Evolutionary conservation across 2,329 filamentous ascomycete species (phyloP).

Genomic region (Aurifilum marmelostoma): DNA sequence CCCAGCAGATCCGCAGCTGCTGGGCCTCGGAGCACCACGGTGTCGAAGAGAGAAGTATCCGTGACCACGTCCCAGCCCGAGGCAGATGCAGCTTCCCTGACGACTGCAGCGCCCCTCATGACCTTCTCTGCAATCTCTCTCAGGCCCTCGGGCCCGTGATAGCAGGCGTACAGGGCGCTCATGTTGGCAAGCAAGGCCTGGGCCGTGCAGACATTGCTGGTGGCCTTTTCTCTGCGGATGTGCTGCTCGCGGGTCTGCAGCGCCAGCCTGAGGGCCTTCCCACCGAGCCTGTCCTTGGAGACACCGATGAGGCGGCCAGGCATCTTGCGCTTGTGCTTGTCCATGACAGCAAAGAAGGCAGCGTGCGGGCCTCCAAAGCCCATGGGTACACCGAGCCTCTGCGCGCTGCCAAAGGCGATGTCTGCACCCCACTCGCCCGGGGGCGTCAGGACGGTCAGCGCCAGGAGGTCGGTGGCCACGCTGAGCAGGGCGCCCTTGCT

Average conservation of each 20-base stretch:
- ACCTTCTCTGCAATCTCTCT: conserved; percentile 81
- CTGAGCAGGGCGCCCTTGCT: conserved; percentile 77
- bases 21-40: conserved; percentile 68
- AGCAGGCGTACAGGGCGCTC: conserved; percentile 92
- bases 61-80: conserved; percentile 28
- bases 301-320: conserved; percentile 88
- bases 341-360: conserved; percentile 90
- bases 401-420: conserved; percentile 90
- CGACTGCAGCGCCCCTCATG: conserved; percentile 69
- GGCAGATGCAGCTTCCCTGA: conserved; percentile 41
- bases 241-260: conserved; percentile 95
- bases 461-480: conserved; percentile 86
- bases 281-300: conserved; percentile 86
- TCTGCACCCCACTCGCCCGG: conserved; percentile 95
- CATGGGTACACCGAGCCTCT: conserved; percentile 89
- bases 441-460: conserved; percentile 82
- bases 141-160: conserved; percentile 85
- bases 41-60: conserved; percentile 67
- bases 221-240: conserved; percentile 94
- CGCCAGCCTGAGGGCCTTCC: conserved; percentile 79
- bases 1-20: conserved; percentile 40
- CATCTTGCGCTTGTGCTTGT: conserved; percentile 93
- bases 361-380: conserved; percentile 95
- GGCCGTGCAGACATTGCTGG: conserved; percentile 95
- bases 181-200: conserved; percentile 95